Conservation (phyloP, 1,284 basidiomycete genomes). For the Butyriboletus regius region DNA sequence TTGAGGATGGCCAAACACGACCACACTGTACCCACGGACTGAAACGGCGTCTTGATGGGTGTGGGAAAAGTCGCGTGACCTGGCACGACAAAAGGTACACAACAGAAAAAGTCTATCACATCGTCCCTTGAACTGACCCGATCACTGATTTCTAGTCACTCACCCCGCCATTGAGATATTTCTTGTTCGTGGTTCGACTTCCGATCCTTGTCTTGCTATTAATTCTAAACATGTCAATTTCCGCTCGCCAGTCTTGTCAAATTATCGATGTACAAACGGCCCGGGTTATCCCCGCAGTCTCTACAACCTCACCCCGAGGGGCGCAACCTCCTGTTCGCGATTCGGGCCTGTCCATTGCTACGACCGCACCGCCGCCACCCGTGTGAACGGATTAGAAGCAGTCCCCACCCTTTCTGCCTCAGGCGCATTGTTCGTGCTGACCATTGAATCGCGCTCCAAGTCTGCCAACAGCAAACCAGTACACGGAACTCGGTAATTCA, state of each 20-base stretch:
- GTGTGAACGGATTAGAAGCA: not conserved
- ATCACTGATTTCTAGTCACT: not conserved
- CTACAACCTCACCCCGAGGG: slow-evolving; percentile 1
- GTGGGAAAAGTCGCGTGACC: too few species aligned
- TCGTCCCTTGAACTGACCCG: not conserved
- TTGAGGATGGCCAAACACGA: not conserved
- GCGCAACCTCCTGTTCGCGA: not conserved
- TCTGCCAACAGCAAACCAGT: not conserved
- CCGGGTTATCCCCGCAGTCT: slow-evolving; percentile 6
- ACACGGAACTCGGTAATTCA: slow-evolving; percentile 4
- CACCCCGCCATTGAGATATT: too few species aligned
- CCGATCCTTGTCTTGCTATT: not conserved
- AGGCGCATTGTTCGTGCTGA: not conserved
- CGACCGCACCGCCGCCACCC: not conserved
- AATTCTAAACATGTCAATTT: slow-evolving; percentile 11
- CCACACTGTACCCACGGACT: not conserved
- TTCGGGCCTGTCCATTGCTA: not conserved
- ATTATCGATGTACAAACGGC: not conserved
- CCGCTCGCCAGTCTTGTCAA: slow-evolving; percentile 2
- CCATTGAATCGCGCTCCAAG: not conserved
- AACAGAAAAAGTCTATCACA: slow-evolving; percentile 9
- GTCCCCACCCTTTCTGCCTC: not conserved
- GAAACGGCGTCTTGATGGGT: not conserved
- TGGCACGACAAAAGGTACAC: not conserved
- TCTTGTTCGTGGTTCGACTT: not conserved